phyloP scores from a whole-genome alignment of 2,329 filamentous ascomycete species.

The Nemania bipapillata region DNA sequence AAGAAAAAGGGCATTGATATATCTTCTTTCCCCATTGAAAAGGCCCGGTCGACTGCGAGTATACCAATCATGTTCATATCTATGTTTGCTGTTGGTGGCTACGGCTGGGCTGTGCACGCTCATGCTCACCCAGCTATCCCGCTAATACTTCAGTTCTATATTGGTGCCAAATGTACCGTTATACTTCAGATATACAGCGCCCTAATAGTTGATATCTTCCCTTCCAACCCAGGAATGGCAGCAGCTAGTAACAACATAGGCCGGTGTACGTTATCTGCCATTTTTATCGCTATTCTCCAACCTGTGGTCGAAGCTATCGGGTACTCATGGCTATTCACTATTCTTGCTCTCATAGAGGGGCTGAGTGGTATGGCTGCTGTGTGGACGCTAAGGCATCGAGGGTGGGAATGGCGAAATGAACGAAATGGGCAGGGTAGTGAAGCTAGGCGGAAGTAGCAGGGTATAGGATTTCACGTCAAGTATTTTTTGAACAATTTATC shows the following conservation, averaged over 20 bases:
- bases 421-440: too few relatives aligned
- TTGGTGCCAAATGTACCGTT: constrained; percentile 31
- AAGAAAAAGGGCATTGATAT: constrained; percentile 61
- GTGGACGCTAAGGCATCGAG: constrained; percentile 11
- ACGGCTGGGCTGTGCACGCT: constrained; percentile 44
- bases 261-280: constrained; percentile 38
- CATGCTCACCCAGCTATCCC: constrained; percentile 38
- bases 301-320: constrained; percentile 50
- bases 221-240: constrained; percentile 37
- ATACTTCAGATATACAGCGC: constrained; percentile 38
- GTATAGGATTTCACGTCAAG: too few relatives aligned
- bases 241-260: constrained; percentile 37
- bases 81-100: constrained; percentile 38
- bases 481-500: too few relatives aligned
- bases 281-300: constrained; percentile 39
- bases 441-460: too few relatives aligned
- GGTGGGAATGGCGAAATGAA: constrained; percentile 23
- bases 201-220: constrained; percentile 42
- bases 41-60: constrained; percentile 39
- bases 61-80: constrained; percentile 35
- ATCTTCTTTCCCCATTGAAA: constrained; percentile 50
- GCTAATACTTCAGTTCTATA: constrained; percentile 39
- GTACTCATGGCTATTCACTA: constrained; percentile 58
- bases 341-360: constrained; percentile 31
- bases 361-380: constrained; percentile 24